Evolutionary conservation across 768 basidiomycete species (phyloP).

Genomic region (Gloeophyllum trabeum): DNA sequence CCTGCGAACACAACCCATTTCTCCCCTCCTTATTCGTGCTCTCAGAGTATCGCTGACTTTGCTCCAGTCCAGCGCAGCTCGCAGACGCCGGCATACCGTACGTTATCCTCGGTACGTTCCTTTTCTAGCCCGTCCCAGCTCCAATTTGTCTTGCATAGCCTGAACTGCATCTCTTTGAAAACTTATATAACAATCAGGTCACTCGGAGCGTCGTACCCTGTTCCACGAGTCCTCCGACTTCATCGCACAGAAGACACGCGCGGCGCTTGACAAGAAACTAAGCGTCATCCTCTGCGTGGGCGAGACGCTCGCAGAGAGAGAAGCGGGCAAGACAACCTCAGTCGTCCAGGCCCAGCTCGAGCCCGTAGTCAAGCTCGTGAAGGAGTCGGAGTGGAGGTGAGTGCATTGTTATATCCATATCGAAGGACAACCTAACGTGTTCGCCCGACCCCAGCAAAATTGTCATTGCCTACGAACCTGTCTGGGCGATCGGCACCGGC

Average conservation of each 20-base stretch:
- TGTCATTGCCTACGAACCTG: slow-evolving; percentile 94
- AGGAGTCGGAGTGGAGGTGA: slow-evolving; percentile 72
- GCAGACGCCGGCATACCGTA: slow-evolving; percentile 80
- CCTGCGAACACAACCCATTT: slow-evolving; percentile 1
- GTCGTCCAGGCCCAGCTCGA: slow-evolving; percentile 80
- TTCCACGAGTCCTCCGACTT: slow-evolving; percentile 82
- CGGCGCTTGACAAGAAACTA: slow-evolving; percentile 64
- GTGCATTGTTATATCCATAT: slow-evolving; percentile 14
- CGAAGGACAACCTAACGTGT: not conserved
- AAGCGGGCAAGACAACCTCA: slow-evolving; percentile 60
- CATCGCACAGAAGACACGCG: slow-evolving; percentile 80
- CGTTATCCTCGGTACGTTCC: slow-evolving; percentile 71
- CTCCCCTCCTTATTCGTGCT: not conserved
- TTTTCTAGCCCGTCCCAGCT: not conserved
- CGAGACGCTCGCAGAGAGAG: slow-evolving; percentile 85
- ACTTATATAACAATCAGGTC: too few species aligned
- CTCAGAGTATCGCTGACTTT: not conserved
- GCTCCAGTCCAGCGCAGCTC: slow-evolving; percentile 65
- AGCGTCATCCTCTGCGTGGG: slow-evolving; percentile 94
- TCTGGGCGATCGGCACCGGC: slow-evolving; percentile 99
- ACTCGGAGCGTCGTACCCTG: slow-evolving; percentile 90
- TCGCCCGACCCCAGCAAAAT: slow-evolving; percentile 43
- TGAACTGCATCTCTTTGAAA: too few species aligned
- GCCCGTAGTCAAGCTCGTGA: slow-evolving; percentile 54
- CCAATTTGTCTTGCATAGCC: slow-evolving; percentile 3